Conservation (phyloP, 75 land plant genomes). For the Pseudotsuga menziesii region DNA sequence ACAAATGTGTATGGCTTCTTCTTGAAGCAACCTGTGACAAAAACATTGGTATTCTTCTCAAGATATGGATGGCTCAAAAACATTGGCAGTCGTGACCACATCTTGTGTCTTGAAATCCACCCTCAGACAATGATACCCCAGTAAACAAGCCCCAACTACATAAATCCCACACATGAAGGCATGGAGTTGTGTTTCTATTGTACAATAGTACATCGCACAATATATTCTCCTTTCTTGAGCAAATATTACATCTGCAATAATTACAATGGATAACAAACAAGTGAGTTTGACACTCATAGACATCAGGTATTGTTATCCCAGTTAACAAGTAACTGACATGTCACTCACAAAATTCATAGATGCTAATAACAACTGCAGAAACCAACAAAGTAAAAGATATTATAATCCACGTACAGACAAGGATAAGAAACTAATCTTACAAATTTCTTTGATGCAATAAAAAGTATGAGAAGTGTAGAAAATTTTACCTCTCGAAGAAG, state of each 20-base stretch:
- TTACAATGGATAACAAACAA: conserved; percentile 22
- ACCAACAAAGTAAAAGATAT: neutral
- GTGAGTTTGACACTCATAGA: conserved; percentile 5
- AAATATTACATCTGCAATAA: conserved; percentile 99
- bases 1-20: conserved; percentile 48
- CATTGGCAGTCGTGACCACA: conserved; percentile 7
- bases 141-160: conserved; percentile 57
- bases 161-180: conserved; percentile 55
- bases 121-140: conserved; percentile 48
- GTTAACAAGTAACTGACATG: conserved; percentile 5
- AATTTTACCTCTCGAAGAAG: conserved; percentile 80
- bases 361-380: conserved; percentile 7
- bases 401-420: neutral
- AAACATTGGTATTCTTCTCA: neutral
- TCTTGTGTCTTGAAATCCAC: conserved; percentile 51
- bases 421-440: neutral
- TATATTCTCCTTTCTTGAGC: conserved; percentile 99
- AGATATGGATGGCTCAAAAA: too few species aligned
- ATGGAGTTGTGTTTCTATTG: conserved; percentile 36
- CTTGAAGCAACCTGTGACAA: conserved; percentile 47
- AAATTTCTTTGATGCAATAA: neutral
- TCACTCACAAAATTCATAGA: neutral
- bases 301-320: neutral
- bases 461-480: neutral
- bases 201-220: conserved; percentile 85